Conservation (phyloP, 2,329 filamentous ascomycete species). For the Ambrosiella xylebori region DNA sequence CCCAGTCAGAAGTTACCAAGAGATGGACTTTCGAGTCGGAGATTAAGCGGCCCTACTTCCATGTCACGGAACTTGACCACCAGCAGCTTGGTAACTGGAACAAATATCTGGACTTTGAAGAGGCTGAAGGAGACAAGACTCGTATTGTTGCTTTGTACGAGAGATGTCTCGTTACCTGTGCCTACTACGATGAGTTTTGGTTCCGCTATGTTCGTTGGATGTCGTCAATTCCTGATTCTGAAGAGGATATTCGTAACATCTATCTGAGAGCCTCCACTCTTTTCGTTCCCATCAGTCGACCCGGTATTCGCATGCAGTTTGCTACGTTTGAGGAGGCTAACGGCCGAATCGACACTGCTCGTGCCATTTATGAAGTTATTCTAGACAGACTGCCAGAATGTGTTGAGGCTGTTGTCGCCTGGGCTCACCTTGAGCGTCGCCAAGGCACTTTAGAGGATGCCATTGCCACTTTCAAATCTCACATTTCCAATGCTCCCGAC, state of each 20-base stretch:
- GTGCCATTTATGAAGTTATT: constrained; percentile 71
- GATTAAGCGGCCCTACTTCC: constrained; percentile 92
- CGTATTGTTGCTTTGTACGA: constrained; percentile 78
- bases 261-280: constrained; percentile 74
- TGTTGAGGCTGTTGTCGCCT: constrained; percentile 72
- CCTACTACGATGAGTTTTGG: constrained; percentile 96
- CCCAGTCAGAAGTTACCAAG: constrained; percentile 76
- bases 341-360: constrained; percentile 58
- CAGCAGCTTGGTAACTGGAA: constrained; percentile 77
- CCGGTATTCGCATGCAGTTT: constrained; percentile 73
- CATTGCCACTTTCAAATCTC: constrained; percentile 63
- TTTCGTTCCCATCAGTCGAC: constrained; percentile 73
- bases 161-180: constrained; percentile 78
- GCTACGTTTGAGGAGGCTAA: constrained; percentile 86
- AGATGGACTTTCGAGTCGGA: constrained; percentile 90
- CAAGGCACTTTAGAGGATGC: constrained; percentile 72
- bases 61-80: constrained; percentile 82
- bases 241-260: constrained; percentile 81
- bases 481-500: constrained; percentile 57
- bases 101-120: constrained; percentile 93
- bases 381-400: constrained; percentile 61
- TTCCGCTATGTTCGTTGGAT: constrained; percentile 95
- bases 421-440: constrained; percentile 72
- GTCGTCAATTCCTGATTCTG: constrained; percentile 59
- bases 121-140: constrained; percentile 59